Conservation (phyloP, 352 stramenopile genomes). For the Phytophthora megakarya region DNA sequence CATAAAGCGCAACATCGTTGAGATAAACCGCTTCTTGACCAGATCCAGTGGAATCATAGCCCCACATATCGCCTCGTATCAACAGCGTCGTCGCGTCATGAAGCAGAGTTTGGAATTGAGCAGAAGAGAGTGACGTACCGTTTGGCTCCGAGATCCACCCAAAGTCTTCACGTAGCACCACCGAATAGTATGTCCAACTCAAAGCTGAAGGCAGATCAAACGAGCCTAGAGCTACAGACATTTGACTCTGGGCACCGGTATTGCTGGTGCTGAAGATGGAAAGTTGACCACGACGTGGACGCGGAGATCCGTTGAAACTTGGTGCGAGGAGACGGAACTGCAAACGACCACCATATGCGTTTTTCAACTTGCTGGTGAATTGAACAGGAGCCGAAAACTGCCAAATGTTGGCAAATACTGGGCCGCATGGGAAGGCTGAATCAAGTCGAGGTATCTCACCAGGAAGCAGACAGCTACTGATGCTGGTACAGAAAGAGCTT, state of each 20-base stretch:
- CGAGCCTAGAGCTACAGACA: slow-evolving; percentile 56
- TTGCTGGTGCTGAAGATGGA: slow-evolving; percentile 42
- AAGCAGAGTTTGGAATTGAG: slow-evolving; percentile 44
- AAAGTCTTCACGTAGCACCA: slow-evolving; percentile 76
- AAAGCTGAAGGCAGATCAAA: slow-evolving; percentile 50
- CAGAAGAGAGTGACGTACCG: slow-evolving; percentile 32
- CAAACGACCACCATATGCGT: slow-evolving; percentile 63
- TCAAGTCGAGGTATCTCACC: slow-evolving; percentile 49
- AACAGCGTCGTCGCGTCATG: slow-evolving; percentile 42
- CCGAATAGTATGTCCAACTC: slow-evolving; percentile 69
- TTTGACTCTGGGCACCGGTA: slow-evolving; percentile 21
- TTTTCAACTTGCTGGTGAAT: slow-evolving; percentile 40
- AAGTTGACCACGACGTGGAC: slow-evolving; percentile 56
- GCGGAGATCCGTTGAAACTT: slow-evolving; percentile 68
- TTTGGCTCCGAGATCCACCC: slow-evolving; percentile 68
- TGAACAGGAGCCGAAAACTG: slow-evolving; percentile 51
- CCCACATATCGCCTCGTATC: slow-evolving; percentile 77
- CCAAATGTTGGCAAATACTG: slow-evolving; percentile 74
- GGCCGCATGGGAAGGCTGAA: slow-evolving; percentile 60
- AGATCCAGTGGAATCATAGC: slow-evolving; percentile 39
- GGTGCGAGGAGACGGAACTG: slow-evolving; percentile 73
- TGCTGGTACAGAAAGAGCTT: background rate
- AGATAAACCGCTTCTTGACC: slow-evolving; percentile 80
- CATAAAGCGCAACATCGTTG: slow-evolving; percentile 61
- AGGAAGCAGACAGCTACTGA: slow-evolving; percentile 32